Evolutionary conservation across 192 early-diverging fungal species (phyloP).

Genomic region (Chytriomyces hyalinus): DNA sequence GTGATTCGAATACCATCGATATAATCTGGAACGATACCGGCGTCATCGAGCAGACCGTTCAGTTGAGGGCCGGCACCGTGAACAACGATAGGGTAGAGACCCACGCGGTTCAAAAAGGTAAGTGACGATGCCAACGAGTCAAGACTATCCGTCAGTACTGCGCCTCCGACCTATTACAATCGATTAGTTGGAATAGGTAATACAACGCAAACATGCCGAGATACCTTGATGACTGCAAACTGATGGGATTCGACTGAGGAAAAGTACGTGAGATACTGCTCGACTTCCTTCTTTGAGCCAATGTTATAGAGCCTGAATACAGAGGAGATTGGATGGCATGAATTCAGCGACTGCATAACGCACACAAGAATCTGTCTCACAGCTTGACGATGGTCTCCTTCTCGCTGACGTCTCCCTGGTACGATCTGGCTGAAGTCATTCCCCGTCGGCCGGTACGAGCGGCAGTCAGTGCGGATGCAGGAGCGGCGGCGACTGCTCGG

Average conservation of each 20-base stretch:
- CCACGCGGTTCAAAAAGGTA: conserved; percentile 96
- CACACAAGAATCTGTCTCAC: neutral
- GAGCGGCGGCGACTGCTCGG: neutral
- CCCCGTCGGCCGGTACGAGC: neutral
- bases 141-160: conserved; percentile 84
- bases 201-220: conserved; percentile 71
- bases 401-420: conserved; percentile 30
- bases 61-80: conserved; percentile 98
- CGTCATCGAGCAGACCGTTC: conserved; percentile 86
- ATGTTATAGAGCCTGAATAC: conserved; percentile 85
- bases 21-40: conserved; percentile 96
- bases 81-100: conserved; percentile 96
- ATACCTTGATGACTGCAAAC: conserved; percentile 99
- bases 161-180: conserved; percentile 25
- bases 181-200: neutral
- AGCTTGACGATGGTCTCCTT: conserved; percentile 67
- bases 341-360: neutral
- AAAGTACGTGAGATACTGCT: conserved; percentile 97
- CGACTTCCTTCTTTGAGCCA: conserved; percentile 97
- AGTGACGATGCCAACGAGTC: conserved; percentile 93
- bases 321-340: neutral
- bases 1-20: conserved; percentile 97
- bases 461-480: neutral
- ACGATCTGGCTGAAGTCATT: conserved; percentile 2
- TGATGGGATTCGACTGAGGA: conserved; percentile 98